Evolutionary conservation across 140 eudicot species (phyloP), one percentile per base, ranked within the genome.

Genomic region (Flaveria floridana): DNA sequence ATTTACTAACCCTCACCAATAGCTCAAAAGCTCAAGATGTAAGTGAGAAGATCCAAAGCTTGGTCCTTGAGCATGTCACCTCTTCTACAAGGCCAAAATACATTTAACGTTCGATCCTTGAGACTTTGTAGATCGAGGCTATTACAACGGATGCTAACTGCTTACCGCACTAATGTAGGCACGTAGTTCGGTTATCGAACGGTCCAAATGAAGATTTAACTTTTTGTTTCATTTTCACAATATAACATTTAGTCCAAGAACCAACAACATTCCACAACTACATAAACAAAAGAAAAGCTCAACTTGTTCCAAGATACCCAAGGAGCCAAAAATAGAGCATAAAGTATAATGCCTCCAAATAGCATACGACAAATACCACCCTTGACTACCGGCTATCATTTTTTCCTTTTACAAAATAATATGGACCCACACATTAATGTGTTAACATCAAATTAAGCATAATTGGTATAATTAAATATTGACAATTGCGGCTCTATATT

Each of bases 401-500:
- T 44, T 73, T 42, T 41, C 23, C 11, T 56, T 55, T 48, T 79
- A 73, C 80, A 74, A 67, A 42, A 59, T 30, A 25, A 55, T 80
- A 55, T 70, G 52, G 76, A 2, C 65, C 78, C 76, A 47, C 5
- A 57, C 25, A 57, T 10, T 46, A 66, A 44, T 56, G 59, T 56
- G 74, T 72, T 72, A 56, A 59, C 68, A 68, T 41, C 68, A 65
- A 65, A 16, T 65, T 65, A 65, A 65, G 15, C 25, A 62, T 75
- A 21, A 44, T 69, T 47, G 18, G 59, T 23, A 21, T 68, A 74
- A 58, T 68, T 58, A 57, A 74, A 20, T 66, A 20, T 16, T 42
- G 81, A 75, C 73, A 39, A 75, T 80, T 80, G 84, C 77, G 68
- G 84, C 80, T 80, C 76, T 80, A 57, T 70, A 75, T 80, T 69